Evolutionary conservation across 2,329 filamentous ascomycete genomes (phyloP), one percentile per base, ranked within the genome.

Genomic region (Penicillium sp.): DNA sequence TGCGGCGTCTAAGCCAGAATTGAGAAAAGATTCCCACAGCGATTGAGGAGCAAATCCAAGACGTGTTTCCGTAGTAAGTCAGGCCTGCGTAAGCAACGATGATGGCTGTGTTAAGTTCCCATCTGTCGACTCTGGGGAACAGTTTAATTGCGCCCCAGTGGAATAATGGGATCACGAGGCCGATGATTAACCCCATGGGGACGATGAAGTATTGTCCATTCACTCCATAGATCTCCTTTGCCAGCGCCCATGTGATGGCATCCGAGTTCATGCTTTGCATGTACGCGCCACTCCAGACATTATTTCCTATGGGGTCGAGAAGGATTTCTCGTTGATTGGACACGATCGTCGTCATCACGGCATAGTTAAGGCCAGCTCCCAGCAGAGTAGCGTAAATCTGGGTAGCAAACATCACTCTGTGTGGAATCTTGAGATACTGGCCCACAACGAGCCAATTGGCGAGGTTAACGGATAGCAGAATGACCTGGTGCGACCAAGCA

Each of bases 301-400:
- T 69, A 62, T 79, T 77, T 20, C 81, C 81, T 50, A 80, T 70
- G 5, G 70, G 68, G 42, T 76, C 65, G 2, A 65, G 61, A 1
- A 83, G 76, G 2, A 83, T 68, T 0, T 73, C 79, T n/a, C 75
- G 74, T 53, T 83, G 78, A 35, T 68, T 68, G 3, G 63, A 72
- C 1, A 83, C 78, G 40, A 84, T 82, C 12, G 76, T 76, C 18
- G 76, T 78, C 81, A 84, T 83, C 50, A 83, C 74, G 11, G 74
- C 79, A 56, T 83, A 83, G 69, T 81, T 82, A 63, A 83, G 64
- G 51, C 78, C 79, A 0, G 75, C 81, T 7, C 81, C 81, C 0
- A 84, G 68, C 1, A 83, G 62, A 0, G 81, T 83, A 16, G 80
- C 81, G 60, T 80, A 83, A 4, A 83, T 72, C 33, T 84, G 81